Base-by-base conservation (phyloP, 148 eudicot genomes). In the Arctostaphylos glauca region DNA sequence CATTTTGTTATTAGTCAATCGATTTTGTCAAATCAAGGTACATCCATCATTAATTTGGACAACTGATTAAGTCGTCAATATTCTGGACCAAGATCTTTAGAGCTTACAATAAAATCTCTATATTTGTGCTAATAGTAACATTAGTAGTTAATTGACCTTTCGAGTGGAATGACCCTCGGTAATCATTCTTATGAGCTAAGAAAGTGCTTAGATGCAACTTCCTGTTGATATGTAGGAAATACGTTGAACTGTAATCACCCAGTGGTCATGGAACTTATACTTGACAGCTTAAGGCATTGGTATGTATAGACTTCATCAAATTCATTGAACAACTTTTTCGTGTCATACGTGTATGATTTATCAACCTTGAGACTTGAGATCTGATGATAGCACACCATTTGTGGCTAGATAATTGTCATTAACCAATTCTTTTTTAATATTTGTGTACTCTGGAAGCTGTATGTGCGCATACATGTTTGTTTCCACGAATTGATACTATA, bases 231-330 rank as follows among this genome's bases (percentile, higher is more conserved):
- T 90, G 87, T 89, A 97, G 99, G 99, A 25, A 97, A 97, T 84
- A 93, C 99, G 19, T 87, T 97, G 73, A 96, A 94, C 83, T 94
- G 99, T 82, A 96, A 96, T 88, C 98, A 93, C 87, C 99, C 98
- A 70, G 95, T 94, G 84, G 99, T 96, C 88, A 94, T 96, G 99
- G 99, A 96, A 64, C 92, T 96, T 71, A 79, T 96, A 86, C 94
- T 96, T 78, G 98, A 96, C 85, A 96, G 99, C 92, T 90, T 96
- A 85, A 92, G 97, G 88, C 91, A 94, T 87, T 96, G 99, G 99
- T 96, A 93, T 74, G 86, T 15, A 31, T 38, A 14, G 55, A 74
- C 49, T 79, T 44, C 6, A 66, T 48, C 68, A 46, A 77, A 59
- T 31, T 31, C 38, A 1, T 31, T 72, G 49, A 56, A 79, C 31